Evolutionary conservation across 176 grass and related monocot genomes (phyloP), one percentile per base, ranked within the genome.

Genomic region (Rhynchospora breviuscula): DNA sequence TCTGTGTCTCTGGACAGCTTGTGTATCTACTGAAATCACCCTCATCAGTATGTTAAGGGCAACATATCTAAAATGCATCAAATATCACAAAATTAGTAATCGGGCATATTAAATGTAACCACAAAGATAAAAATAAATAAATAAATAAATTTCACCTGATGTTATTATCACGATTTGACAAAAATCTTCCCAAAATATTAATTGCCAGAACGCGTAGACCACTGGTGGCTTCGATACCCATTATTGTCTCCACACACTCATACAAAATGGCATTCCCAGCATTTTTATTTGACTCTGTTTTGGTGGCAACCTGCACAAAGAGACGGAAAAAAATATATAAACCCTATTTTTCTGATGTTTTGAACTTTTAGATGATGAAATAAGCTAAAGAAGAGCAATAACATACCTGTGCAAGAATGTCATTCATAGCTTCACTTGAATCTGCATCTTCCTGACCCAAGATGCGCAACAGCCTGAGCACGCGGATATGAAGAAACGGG

Each of bases 181-280:
- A 88, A 80, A 99, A 99, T 88, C 93, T 90, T 58, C 97, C 97
- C 85, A 99, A 90, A 85, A 96, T 99, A 85, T 99, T 99, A 77
- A 99, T 99, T 8, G 91, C 97, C 81, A 99, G 85, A 61, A 99
- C 91, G 87, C 93, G 91, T 67, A 99, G 56, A 66, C 97, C 97
- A 82, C 97, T 93, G 67, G 88, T 93, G 81, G 93, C 97, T 88
- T 99, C 97, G 4, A 99, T 93, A 23, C 97, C 90, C 97, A 99
- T 99, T 86, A 99, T 99, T 45, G 97, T 92, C 87, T 99, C 97
- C 84, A 96, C 93, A 85, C 97, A 99, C 85, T 99, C 97, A 88
- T 99, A 99, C 49, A 99, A 86, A 88, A 99, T 93, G 69, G 93
- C 97, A 88, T 96, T 99, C 67, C 93, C 93, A 61, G 93, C 91